These are phyloP conservation scores for Eucalyptus sp. DNA, from an alignment of 345 rosid genomes.

Conservation along the genomic window DNA sequence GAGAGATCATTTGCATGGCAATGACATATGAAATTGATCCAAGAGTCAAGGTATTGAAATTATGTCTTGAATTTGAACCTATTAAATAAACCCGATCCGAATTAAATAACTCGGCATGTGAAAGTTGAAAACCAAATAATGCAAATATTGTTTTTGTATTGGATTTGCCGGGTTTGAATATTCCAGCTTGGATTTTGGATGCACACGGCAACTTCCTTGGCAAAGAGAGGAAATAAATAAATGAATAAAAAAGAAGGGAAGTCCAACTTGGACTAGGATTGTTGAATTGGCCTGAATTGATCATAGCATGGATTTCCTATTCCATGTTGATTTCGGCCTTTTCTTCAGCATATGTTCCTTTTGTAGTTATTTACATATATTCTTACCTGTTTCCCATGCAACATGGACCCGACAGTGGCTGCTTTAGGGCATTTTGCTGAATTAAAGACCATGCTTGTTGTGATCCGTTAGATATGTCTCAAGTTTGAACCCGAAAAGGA, in stretches of 20 bases:
- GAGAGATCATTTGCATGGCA: background rate
- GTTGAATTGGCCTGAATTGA: too few relatives aligned
- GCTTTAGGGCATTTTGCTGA: background rate
- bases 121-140: too few relatives aligned
- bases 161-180: background rate
- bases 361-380: too few relatives aligned
- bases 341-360: too few relatives aligned
- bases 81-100: too few relatives aligned
- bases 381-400: background rate
- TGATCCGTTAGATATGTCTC: background rate
- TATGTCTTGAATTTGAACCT: rapidly evolving
- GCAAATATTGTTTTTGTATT: background rate
- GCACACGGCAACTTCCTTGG: background rate
- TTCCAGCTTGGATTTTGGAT: background rate
- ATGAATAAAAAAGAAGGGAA: background rate
- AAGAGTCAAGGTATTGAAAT: background rate
- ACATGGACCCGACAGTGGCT: background rate
- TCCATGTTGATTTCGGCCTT: background rate
- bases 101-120: background rate
- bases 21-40: background rate
- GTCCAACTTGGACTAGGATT: background rate
- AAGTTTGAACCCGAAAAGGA: too few relatives aligned
- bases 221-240: background rate
- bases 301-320: background rate
- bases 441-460: background rate